Conservation (phyloP, 805 yeast species). For the Candida boleticola region DNA sequence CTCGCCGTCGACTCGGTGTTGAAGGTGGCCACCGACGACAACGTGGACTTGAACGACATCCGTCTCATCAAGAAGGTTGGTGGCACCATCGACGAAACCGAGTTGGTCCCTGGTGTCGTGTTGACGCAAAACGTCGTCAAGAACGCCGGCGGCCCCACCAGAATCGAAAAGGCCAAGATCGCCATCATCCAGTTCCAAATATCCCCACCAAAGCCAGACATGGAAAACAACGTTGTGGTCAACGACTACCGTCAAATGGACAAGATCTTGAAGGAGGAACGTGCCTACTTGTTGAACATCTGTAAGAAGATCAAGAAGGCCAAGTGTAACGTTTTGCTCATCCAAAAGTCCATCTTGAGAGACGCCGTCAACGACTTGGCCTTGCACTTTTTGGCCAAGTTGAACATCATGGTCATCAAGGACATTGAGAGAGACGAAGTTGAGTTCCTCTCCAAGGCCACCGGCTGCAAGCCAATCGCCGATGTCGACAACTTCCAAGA, state of each 20-base stretch:
- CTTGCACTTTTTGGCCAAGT: conserved; percentile 87
- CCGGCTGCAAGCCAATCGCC: conserved; percentile 95
- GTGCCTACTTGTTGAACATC: conserved; percentile 90
- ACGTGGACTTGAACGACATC: conserved; percentile 84
- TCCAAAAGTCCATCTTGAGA: conserved; percentile 89
- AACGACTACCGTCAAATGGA: conserved; percentile 99
- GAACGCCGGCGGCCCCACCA: conserved; percentile 90
- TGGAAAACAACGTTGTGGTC: conserved; percentile 96
- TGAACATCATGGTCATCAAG: conserved; percentile 90
- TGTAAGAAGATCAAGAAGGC: conserved; percentile 96
- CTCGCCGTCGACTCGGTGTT: conserved; percentile 92
- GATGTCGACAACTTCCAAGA: conserved; percentile 92
- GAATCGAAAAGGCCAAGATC: conserved; percentile 90
- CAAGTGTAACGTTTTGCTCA: conserved; percentile 87
- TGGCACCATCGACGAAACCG: conserved; percentile 97
- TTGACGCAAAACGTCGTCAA: conserved; percentile 88
- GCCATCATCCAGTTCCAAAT: conserved; percentile 91
- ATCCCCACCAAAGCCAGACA: conserved; percentile 95
- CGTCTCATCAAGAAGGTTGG: conserved; percentile 92
- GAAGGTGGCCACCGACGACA: conserved; percentile 60
- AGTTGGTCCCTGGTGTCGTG: conserved; percentile 88
- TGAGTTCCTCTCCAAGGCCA: conserved; percentile 79
- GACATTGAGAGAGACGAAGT: conserved; percentile 96
- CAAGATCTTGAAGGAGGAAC: conserved; percentile 94
- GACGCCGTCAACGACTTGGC: conserved; percentile 96